Percentiles rank a stretch among this genome's conserved stretches.
These are phyloP conservation scores for Heliamphora exappendiculata DNA, from an alignment of 148 eudicot species.

Conservation along the genomic window DNA sequence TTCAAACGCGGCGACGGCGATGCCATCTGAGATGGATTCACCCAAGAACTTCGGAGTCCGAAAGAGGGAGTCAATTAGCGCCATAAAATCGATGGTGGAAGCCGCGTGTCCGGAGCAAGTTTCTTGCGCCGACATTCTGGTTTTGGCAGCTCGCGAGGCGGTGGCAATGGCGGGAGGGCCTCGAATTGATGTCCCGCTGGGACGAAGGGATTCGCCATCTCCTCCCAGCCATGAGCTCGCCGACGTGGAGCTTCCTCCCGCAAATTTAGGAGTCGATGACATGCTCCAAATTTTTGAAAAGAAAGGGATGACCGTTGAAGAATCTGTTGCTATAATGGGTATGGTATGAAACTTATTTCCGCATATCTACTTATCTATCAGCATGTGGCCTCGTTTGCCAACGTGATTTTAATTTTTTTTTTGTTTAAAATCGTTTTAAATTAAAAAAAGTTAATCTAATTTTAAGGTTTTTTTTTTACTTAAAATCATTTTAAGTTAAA, in stretches of 20 bases:
- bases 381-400: neutral
- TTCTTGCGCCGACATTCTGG: constrained; percentile 54
- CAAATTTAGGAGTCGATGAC: constrained; percentile 27
- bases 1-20: neutral
- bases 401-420: neutral
- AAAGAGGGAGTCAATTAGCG: constrained; percentile 29
- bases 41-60: constrained; percentile 41
- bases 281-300: constrained; percentile 26
- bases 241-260: constrained; percentile 37
- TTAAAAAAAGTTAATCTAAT: no score
- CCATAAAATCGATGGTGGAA: constrained; percentile 36
- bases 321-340: constrained; percentile 59
- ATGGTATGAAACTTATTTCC: neutral
- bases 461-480: no score
- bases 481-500: no score
- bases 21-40: constrained; percentile 29
- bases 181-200: constrained; percentile 35
- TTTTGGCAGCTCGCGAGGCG: constrained; percentile 43
- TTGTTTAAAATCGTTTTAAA: neutral
- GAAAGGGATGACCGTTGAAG: constrained; percentile 47
- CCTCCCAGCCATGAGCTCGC: constrained; percentile 30
- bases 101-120: constrained; percentile 36
- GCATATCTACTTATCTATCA: neutral
- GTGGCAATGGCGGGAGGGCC: constrained; percentile 43
- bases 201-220: constrained; percentile 41